Base-by-base conservation (phyloP, 768 basidiomycete genomes). In the Antrodiella citrinella region DNA sequence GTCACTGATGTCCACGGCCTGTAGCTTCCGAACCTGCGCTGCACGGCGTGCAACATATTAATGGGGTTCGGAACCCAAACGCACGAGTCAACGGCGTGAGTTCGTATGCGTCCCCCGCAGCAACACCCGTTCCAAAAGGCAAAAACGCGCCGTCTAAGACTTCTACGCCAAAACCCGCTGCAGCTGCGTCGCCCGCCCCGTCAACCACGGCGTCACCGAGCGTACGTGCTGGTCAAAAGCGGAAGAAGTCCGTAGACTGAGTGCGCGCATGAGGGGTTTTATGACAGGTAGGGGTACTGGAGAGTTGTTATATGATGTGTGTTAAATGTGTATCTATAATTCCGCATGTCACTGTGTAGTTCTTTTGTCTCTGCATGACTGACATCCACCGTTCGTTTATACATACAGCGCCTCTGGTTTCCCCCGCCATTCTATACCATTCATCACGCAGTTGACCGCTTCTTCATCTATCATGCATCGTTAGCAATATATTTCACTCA, bases 161-260 rank as follows among this genome's bases (percentile, higher is more conserved):
- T 12, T 19, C 47, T n/a, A 15, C 30, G 7, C 15, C 30, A 15
- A 35, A 35, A 35, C 30, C 30, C n/a, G 25, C 12, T 18, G 44
- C 22, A 47, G 19, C 47, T 4, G 44, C 45, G 41, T 10, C 50
- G 1, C 48, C 49, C 12, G 24, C 54, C 18, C 35, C 56, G 26
- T 46, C 47, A 47, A 38, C 51, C 4, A 50, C 55, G 44, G 15
- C 54, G 3, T 56, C 62, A 11, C 59, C 63, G 9, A 45, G 49
- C 15, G 54, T 65, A 18, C 59, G 64, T 26, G 72, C 71, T 49
- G 74, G 77, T 22, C 77, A 72, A 64, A 82, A 82, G 61, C 71
- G 80, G 53, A 81, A 80, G 67, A 80, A 77, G 58, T 68, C 69
- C 5, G 52, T 70, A 15, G 65, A 62, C 47, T 71, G 60, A 47